phyloP scores from a whole-genome alignment of 345 rosid genomes.

The Populus davidiana region DNA sequence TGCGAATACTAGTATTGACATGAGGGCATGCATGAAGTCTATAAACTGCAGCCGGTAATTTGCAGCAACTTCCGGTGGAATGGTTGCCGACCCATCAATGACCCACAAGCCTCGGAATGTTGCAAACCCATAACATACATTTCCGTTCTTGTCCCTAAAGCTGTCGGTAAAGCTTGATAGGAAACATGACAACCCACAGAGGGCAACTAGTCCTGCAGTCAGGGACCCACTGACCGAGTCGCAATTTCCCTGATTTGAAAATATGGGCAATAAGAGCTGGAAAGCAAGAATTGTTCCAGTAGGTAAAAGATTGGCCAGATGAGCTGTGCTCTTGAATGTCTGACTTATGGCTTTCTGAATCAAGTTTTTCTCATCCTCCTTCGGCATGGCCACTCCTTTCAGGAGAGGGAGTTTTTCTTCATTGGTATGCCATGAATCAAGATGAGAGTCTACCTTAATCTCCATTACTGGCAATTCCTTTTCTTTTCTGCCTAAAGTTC shows the following conservation, averaged over 20 bases:
- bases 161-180: conserved; percentile 77
- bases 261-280: conserved; percentile 74
- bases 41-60: conserved; percentile 53
- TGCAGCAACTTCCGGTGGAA: conserved; percentile 51
- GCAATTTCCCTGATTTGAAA: conserved; percentile 73
- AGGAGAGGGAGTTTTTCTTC: conserved; percentile 51
- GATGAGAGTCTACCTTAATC: conserved; percentile 38
- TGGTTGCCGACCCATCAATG: conserved; percentile 65
- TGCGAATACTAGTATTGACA: conserved; percentile 74
- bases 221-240: conserved; percentile 53
- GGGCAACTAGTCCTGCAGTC: conserved; percentile 48
- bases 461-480: conserved; percentile 31
- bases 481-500: background rate
- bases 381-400: conserved; percentile 30
- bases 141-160: conserved; percentile 65
- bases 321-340: conserved; percentile 83
- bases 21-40: conserved; percentile 71
- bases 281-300: conserved; percentile 93
- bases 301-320: conserved; percentile 83
- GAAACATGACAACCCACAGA: conserved; percentile 75
- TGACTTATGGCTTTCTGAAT: conserved; percentile 75
- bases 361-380: conserved; percentile 40
- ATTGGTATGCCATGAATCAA: conserved; percentile 4
- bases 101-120: conserved; percentile 71
- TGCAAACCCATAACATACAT: conserved; percentile 69